These are phyloP conservation scores for Alternaria panax DNA, from an alignment of 2,329 filamentous ascomycete species.

Conservation along the genomic window DNA sequence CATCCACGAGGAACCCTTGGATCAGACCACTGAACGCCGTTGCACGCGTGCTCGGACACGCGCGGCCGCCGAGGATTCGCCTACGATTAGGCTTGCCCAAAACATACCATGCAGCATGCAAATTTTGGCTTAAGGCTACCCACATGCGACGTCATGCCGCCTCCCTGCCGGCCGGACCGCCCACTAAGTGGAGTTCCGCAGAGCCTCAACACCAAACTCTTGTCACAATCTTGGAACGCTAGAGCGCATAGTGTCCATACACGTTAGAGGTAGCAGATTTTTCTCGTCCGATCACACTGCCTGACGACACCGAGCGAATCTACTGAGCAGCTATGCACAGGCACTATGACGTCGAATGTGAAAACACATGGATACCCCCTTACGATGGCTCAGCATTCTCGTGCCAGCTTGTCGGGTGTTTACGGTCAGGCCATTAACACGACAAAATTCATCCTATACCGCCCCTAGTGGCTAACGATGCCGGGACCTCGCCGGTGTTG, in stretches of 20 bases:
- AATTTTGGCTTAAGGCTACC: conserved; percentile 10
- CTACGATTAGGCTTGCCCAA: neutral
- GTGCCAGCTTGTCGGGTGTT: conserved; percentile 13
- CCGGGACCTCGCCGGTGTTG: conserved; percentile 6
- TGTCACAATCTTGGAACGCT: conserved; percentile 12
- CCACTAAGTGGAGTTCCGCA: conserved; percentile 29
- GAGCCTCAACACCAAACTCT: conserved; percentile 28
- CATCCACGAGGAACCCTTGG: conserved; percentile 3
- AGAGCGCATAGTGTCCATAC: conserved; percentile 15
- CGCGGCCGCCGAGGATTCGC: conserved; percentile 5
- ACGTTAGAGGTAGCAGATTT: conserved; percentile 17
- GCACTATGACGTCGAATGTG: conserved; percentile 6
- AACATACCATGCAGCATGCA: neutral
- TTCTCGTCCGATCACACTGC: conserved; percentile 3
- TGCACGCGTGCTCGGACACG: conserved; percentile 11
- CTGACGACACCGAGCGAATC: conserved; percentile 1
- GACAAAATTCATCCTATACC: conserved; percentile 5
- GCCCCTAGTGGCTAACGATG: conserved; percentile 11
- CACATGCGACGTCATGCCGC: conserved; percentile 18
- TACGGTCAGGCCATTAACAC: conserved; percentile 12
- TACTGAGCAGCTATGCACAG: neutral
- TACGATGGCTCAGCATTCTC: neutral
- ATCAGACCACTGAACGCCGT: conserved; percentile 9
- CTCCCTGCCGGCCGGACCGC: conserved; percentile 12
- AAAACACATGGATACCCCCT: conserved; percentile 1